Evolutionary conservation across 805 yeast genomes (phyloP).

Genomic region (Kazachstania viticola): DNA sequence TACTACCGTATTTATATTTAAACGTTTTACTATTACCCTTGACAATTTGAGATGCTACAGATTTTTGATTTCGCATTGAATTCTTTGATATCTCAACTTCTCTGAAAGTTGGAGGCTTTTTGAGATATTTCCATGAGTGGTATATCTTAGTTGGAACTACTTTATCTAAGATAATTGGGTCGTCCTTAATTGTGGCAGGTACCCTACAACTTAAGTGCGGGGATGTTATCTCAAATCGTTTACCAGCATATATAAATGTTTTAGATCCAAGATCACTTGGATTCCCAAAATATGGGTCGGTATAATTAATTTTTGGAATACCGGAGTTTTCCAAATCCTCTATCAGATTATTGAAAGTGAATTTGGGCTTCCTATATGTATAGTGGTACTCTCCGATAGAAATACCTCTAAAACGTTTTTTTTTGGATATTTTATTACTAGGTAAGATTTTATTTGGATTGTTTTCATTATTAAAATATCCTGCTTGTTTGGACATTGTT

Average conservation of each 20-base stretch:
- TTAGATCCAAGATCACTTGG: conserved; percentile 37
- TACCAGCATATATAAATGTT: conserved; percentile 60
- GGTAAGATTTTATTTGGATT: too few species aligned
- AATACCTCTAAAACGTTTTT: not conserved
- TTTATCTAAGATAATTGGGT: conserved; percentile 5
- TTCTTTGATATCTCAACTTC: conserved; percentile 19
- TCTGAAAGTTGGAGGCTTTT: conserved; percentile 36
- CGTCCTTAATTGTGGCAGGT: conserved; percentile 17
- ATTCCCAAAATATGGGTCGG: conserved; percentile 53
- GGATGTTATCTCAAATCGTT: conserved; percentile 39
- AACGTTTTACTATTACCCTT: conserved; percentile 29
- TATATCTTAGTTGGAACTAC: conserved; percentile 3
- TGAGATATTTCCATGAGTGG: conserved; percentile 35
- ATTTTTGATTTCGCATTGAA: conserved; percentile 5
- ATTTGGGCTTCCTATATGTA: conserved; percentile 9
- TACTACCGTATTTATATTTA: conserved; percentile 4
- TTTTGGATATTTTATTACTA: not conserved
- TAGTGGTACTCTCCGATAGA: conserved; percentile 2
- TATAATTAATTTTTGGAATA: conserved; percentile 40
- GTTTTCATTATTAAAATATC: not conserved
- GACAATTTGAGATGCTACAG: conserved; percentile 39
- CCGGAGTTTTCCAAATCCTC: conserved; percentile 39
- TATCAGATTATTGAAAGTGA: conserved; percentile 27
- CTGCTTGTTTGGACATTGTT: conserved; percentile 11
- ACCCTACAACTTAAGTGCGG: conserved; percentile 26